Evolutionary conservation across 2,329 filamentous ascomycete species (phyloP).

Genomic region (Aspergillus neoniger): DNA sequence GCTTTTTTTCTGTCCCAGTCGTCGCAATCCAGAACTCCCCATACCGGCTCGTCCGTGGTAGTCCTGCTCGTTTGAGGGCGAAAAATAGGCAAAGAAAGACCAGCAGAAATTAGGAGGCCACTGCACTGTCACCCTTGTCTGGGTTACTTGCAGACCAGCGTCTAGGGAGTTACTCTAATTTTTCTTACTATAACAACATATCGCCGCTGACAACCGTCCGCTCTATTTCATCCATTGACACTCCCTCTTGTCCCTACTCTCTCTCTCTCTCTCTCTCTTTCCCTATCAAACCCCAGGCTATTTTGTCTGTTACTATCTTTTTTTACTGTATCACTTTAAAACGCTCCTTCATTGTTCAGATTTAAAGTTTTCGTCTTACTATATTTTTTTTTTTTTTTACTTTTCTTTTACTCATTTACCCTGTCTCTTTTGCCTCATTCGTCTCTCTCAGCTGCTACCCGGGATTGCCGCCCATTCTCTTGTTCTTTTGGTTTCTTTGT

Average conservation of each 20-base stretch:
- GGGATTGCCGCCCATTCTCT: constrained; percentile 9
- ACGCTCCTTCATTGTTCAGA: constrained; percentile 3
- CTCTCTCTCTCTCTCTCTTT: constrained; percentile 12
- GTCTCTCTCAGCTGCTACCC: constrained; percentile 2
- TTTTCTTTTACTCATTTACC: not conserved
- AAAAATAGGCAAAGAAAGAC: constrained; percentile 8
- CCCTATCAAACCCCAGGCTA: constrained; percentile 2
- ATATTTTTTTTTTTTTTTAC: not conserved
- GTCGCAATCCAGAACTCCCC: constrained; percentile 17
- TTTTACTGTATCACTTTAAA: not conserved
- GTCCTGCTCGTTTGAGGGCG: constrained; percentile 11
- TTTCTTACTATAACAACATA: not conserved
- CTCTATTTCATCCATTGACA: not conserved
- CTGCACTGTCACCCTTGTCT: not conserved
- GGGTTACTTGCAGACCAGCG: not conserved
- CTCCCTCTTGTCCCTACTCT: not conserved
- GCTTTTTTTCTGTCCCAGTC: constrained; percentile 11
- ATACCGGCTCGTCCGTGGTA: constrained; percentile 19
- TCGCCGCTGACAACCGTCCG: constrained; percentile 1
- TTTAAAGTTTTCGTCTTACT: constrained; percentile 9
- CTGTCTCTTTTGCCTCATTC: constrained; percentile 12
- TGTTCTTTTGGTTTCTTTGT: constrained; percentile 16
- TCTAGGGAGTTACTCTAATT: not conserved
- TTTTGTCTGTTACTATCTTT: not conserved
- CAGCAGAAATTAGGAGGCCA: not conserved